Evolutionary conservation across 352 stramenopile genomes (phyloP), one percentile per base, ranked within the genome.

Genomic region (Globisporangium rhizosaccharum): DNA sequence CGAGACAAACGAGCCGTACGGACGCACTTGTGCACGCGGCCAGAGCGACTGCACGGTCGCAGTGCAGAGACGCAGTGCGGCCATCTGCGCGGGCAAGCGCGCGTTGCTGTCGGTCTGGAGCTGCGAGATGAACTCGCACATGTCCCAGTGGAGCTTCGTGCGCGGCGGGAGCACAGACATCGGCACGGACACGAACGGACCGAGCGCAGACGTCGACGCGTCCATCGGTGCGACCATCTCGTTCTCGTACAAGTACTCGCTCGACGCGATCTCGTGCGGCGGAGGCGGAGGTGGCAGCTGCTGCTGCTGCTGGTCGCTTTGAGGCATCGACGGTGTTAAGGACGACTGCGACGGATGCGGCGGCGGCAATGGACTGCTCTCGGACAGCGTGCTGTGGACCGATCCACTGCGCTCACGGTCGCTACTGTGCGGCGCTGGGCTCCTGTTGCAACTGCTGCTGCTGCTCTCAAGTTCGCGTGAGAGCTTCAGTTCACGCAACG

Each of bases 1-100:
- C 3, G 95, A 98, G 36, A 97, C 92, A 73, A 97, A 98, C 26
- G 94, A 98, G 5, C 97, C 97, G 64, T 99, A 99, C 50, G 96
- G 87, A 55, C 98, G 97, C 17, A 99, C 94, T 75, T 98, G 94
- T 39, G 96, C 96, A 47, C 96, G 85, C 9, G 96, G 96, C 96
- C 96, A 98, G 28, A 98, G 61, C 5, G 88, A 92, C 57, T 92
- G 84, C 11, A 96, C 88, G 12, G 85, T 85, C 14, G 78, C 82
- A 25, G 75, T 92, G 62, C 85, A 95, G 54, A 93, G 70, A 2
- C 81, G 76, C 62, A 89, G 76, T 0, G 82, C 82, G 18, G 79
- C 83, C 64, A 90, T 84, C 53, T 95, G 85, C 10, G 85, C 80
- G 14, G 80, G 73, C 26, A 92, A 56, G 2, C 80, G 76, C 26